phyloP scores from a whole-genome alignment of 1,284 basidiomycete species.

The Somion occarium region DNA sequence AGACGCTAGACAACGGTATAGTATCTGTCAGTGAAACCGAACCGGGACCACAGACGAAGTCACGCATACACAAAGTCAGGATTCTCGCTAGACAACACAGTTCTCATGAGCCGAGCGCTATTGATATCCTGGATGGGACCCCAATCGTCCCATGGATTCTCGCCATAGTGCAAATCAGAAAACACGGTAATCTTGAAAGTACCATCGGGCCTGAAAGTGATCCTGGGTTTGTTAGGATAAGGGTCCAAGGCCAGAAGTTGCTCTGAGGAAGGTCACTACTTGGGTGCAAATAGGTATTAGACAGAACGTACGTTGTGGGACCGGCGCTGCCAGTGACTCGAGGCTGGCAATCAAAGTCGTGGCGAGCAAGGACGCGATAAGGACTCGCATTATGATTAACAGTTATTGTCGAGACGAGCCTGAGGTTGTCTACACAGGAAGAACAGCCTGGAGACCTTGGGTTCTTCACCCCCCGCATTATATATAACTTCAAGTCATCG shows the following conservation, averaged over 20 bases:
- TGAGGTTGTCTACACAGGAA: too few species aligned
- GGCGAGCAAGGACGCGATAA: not conserved
- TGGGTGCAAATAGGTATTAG: not conserved
- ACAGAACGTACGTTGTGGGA: not conserved
- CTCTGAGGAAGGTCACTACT: not conserved
- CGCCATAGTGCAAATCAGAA: slow-evolving; percentile 65
- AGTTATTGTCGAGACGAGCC: too few species aligned
- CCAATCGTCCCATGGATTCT: slow-evolving; percentile 65
- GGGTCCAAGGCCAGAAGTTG: slow-evolving; percentile 16
- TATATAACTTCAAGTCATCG: too few species aligned
- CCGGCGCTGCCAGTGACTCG: not conserved
- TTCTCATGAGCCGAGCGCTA: slow-evolving; percentile 50
- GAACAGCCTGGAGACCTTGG: too few species aligned
- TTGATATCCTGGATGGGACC: slow-evolving; percentile 59
- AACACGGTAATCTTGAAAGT: slow-evolving; percentile 67
- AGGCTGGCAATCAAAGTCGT: not conserved
- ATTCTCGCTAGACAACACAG: slow-evolving; percentile 44
- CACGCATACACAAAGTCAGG: slow-evolving; percentile 63
- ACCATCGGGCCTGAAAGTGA: slow-evolving; percentile 35
- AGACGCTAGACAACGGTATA: too few species aligned
- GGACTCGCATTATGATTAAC: not conserved
- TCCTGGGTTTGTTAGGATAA: slow-evolving; percentile 23
- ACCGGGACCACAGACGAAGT: too few species aligned
- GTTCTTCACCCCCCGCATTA: too few species aligned
- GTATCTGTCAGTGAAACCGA: not conserved